Percentiles rank a stretch among this genome's conserved stretches.
These are phyloP conservation scores for Apiospora arundinis DNA, from an alignment of 2,329 filamentous ascomycete species.

Conservation along the genomic window DNA sequence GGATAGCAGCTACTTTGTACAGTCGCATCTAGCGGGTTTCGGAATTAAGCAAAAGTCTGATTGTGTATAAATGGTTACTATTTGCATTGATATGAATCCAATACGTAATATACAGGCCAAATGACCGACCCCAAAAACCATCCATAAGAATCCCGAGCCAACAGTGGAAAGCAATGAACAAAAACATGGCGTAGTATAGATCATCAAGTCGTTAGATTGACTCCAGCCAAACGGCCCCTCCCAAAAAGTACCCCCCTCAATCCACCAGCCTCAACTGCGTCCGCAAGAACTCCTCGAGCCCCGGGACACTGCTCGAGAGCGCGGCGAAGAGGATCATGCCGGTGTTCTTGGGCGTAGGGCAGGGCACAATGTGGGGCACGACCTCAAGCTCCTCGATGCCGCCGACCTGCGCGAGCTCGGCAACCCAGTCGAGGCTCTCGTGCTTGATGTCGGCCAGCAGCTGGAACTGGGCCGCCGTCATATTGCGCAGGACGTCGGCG, in stretches of 20 bases:
- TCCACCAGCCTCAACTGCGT: conserved; percentile 39
- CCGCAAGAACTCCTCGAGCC: conserved; percentile 59
- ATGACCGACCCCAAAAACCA: no score
- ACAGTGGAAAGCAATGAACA: no score
- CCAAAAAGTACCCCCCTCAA: no score
- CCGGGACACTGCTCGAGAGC: conserved; percentile 66
- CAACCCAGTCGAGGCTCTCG: conserved; percentile 63
- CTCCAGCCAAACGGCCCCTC: no score
- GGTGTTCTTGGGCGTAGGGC: conserved; percentile 57
- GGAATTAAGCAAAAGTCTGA: no score
- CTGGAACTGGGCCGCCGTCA: conserved; percentile 54
- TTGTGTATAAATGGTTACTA: not conserved
- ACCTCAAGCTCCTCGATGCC: conserved; percentile 58
- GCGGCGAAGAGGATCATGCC: conserved; percentile 64
- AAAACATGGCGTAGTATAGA: no score
- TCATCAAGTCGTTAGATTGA: no score
- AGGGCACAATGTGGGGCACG: conserved; percentile 58
- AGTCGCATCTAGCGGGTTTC: not conserved
- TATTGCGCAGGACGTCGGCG: conserved; percentile 56
- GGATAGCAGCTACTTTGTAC: not conserved
- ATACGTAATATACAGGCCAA: no score
- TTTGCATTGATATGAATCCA: not conserved
- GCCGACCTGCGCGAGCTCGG: conserved; percentile 57
- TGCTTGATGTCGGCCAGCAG: conserved; percentile 51
- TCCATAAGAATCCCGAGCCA: no score